These are phyloP conservation scores for Microbotryum lychnidis-dioicae DNA, from an alignment of 1,284 basidiomycete genomes.

Conservation along the genomic window DNA sequence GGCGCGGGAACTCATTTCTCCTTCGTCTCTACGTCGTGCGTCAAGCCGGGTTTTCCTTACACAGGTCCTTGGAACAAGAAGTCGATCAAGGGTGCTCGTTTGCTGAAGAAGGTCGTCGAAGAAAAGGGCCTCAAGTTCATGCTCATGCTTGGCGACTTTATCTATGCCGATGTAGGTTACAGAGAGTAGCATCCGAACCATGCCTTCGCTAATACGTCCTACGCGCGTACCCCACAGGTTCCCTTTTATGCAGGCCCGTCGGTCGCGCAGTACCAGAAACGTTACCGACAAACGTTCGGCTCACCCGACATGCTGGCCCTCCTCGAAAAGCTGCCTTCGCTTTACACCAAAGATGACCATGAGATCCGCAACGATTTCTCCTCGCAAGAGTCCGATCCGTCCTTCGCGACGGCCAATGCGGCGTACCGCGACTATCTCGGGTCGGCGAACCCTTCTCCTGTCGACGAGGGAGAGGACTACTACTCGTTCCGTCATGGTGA, in stretches of 20 bases:
- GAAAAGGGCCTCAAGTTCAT: slow-evolving; percentile 44
- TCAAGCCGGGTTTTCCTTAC: slow-evolving; percentile 40
- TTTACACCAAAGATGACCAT: slow-evolving; percentile 60
- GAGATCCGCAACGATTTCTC: slow-evolving; percentile 59
- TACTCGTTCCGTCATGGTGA: slow-evolving; percentile 48
- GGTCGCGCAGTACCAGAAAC: slow-evolving; percentile 52
- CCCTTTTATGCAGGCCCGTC: slow-evolving; percentile 44
- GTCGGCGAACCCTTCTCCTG: slow-evolving; percentile 55
- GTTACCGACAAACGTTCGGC: slow-evolving; percentile 59
- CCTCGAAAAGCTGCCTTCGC: slow-evolving; percentile 45
- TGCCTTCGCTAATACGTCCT: too few species aligned
- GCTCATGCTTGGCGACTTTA: slow-evolving; percentile 62
- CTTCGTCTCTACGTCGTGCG: slow-evolving; percentile 58
- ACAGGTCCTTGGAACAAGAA: slow-evolving; percentile 35
- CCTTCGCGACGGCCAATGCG: slow-evolving; percentile 53
- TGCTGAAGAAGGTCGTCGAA: slow-evolving; percentile 28
- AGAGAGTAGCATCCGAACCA: too few species aligned
- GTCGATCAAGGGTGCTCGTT: slow-evolving; percentile 30
- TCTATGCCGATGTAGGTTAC: slow-evolving; percentile 58
- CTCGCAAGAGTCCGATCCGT: slow-evolving; percentile 50
- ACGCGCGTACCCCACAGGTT: too few species aligned
- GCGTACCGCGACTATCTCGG: slow-evolving; percentile 64
- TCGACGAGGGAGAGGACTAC: slow-evolving; percentile 42
- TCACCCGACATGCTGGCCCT: slow-evolving; percentile 46
- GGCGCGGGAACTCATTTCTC: slow-evolving; percentile 48